phyloP scores from a whole-genome alignment of 2,329 filamentous ascomycete genomes.

The Aspergillus aculeatinus region DNA sequence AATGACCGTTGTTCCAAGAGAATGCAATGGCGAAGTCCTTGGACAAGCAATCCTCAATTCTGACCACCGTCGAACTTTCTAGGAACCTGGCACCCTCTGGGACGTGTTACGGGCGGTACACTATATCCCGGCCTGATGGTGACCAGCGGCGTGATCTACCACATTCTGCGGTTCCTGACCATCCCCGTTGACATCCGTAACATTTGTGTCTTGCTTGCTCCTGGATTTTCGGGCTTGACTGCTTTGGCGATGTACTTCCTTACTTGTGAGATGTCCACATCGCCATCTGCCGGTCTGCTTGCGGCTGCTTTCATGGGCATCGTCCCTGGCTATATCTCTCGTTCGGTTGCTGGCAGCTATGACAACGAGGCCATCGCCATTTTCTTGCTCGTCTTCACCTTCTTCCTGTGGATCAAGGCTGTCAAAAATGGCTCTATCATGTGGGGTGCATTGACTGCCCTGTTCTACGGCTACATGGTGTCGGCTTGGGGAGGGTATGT shows the following conservation, averaged over 20 bases:
- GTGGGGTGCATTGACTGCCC: conserved; percentile 89
- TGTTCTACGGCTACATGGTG: conserved; percentile 99
- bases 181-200: conserved; percentile 98
- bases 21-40: neutral
- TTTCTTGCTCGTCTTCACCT: conserved; percentile 96
- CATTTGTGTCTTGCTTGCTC: conserved; percentile 94
- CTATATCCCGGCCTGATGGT: conserved; percentile 99
- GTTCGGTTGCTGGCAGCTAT: conserved; percentile 96
- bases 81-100: conserved; percentile 96
- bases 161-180: conserved; percentile 81
- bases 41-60: neutral
- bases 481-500: conserved; percentile 99
- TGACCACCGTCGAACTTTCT: neutral
- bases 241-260: conserved; percentile 91
- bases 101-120: conserved; percentile 97
- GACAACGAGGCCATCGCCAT: conserved; percentile 99
- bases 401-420: conserved; percentile 98
- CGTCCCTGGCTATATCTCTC: conserved; percentile 92
- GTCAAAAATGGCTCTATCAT: conserved; percentile 94
- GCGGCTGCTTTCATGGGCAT: conserved; percentile 98
- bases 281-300: conserved; percentile 88
- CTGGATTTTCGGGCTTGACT: conserved; percentile 89
- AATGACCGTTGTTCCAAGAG: neutral
- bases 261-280: conserved; percentile 96
- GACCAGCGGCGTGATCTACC: conserved; percentile 95